Conservation (phyloP, 306 rosid genomes). For the Sicyos baderoa region DNA sequence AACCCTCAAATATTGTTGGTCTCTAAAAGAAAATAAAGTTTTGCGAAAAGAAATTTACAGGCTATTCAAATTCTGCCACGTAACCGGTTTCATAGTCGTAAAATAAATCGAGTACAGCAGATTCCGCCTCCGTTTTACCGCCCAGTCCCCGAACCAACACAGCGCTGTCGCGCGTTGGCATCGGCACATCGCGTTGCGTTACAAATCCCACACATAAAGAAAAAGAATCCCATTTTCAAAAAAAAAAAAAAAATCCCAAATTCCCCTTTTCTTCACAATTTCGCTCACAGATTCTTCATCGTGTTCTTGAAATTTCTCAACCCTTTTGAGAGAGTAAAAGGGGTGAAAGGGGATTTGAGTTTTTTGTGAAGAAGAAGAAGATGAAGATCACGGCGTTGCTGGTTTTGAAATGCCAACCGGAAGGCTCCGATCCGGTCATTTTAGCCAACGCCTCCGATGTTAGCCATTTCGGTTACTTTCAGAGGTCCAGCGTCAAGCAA, state of each 20-base stretch:
- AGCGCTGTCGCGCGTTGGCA: constrained; percentile 11
- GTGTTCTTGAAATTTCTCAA: background rate
- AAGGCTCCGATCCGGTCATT: constrained; percentile 76
- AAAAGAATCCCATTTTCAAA: no score
- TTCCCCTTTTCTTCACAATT: background rate
- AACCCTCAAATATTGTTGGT: no score
- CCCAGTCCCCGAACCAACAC: background rate
- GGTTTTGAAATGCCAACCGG: constrained; percentile 80
- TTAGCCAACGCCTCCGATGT: constrained; percentile 65
- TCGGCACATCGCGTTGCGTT: constrained; percentile 12
- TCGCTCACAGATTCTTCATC: background rate
- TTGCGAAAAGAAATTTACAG: no score
- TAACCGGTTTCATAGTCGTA: background rate
- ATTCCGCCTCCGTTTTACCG: background rate
- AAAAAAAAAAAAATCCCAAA: background rate
- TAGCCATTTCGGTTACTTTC: constrained; percentile 80
- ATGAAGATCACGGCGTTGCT: constrained; percentile 92
- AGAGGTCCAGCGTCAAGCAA: constrained; percentile 80
- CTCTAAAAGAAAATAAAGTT: no score
- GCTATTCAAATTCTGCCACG: background rate
- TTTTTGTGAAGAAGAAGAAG: background rate
- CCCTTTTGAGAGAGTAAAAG: background rate
- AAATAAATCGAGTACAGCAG: background rate
- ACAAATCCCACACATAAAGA: background rate
- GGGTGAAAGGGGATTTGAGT: background rate